A percentile compares a stretch with the other conserved stretches of the same genome.
Evolutionary conservation across 2,329 filamentous ascomycete genomes (phyloP).

Genomic region (Hypoxylon sp.): DNA sequence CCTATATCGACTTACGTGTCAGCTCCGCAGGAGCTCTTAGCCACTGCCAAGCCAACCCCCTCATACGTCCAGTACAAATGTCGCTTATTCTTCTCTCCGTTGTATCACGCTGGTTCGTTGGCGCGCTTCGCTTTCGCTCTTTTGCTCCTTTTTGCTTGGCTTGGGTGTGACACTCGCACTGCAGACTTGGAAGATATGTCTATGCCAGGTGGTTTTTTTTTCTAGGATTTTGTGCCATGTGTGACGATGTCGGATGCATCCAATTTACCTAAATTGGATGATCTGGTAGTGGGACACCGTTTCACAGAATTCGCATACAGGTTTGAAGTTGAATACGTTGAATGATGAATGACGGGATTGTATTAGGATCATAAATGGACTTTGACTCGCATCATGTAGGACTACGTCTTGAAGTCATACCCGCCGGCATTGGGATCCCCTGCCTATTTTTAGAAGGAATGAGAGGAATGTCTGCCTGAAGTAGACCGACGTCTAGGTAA

Average conservation of each 20-base stretch:
- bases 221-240: background rate
- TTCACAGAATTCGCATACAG: background rate
- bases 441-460: background rate
- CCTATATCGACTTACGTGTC: slow-evolving; percentile 3
- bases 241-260: background rate
- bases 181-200: background rate
- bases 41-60: background rate
- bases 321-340: background rate
- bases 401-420: background rate
- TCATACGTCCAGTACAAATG: background rate
- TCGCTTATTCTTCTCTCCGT: background rate
- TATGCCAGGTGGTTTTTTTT: too few relatives aligned
- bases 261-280: slow-evolving; percentile 1
- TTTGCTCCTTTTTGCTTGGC: slow-evolving; percentile 2
- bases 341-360: background rate
- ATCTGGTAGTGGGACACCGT: background rate
- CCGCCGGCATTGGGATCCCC: background rate
- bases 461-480: slow-evolving; percentile 8
- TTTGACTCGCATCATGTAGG: background rate
- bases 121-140: background rate
- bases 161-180: background rate
- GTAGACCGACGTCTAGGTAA: background rate
- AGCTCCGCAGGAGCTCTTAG: background rate
- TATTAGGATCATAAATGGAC: background rate
- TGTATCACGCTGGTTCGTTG: slow-evolving; percentile 1